Evolutionary conservation across 2,329 filamentous ascomycete genomes (phyloP).

Genomic region (Lecanosticta acicola): DNA sequence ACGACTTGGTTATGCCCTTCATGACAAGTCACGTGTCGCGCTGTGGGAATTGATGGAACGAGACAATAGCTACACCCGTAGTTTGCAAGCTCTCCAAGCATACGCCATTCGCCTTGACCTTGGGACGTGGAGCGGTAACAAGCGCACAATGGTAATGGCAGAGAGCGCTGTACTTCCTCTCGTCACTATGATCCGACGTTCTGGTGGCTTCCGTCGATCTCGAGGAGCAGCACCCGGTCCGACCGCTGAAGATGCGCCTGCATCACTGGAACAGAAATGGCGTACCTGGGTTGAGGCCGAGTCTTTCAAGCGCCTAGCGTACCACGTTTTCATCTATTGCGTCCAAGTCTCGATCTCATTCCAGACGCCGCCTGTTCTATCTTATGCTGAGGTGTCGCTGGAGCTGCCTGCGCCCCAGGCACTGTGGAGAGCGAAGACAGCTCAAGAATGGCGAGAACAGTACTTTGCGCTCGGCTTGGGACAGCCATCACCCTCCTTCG

Average conservation of each 20-base stretch:
- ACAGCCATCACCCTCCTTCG: constrained; percentile 11
- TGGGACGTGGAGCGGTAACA: constrained; percentile 20
- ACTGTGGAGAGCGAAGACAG: constrained; percentile 13
- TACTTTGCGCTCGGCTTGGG: constrained; percentile 11
- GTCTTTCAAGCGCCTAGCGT: constrained; percentile 17
- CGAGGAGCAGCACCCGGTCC: constrained; percentile 7
- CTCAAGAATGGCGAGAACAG: constrained; percentile 19
- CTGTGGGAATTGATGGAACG: constrained; percentile 15
- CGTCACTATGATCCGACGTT: constrained; percentile 18
- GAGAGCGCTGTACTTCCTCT: constrained; percentile 12
- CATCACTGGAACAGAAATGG: constrained; percentile 15
- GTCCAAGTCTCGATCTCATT: constrained; percentile 16
- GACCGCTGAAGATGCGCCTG: constrained; percentile 8
- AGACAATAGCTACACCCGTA: constrained; percentile 16
- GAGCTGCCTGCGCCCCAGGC: constrained; percentile 16
- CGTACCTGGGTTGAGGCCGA: constrained; percentile 17
- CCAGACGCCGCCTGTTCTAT: constrained; percentile 17
- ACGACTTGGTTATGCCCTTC: constrained; percentile 17
- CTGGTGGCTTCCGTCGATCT: constrained; percentile 15
- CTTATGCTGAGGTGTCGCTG: constrained; percentile 17
- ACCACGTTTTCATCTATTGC: constrained; percentile 17
- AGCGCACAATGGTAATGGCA: constrained; percentile 18
- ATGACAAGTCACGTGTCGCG: constrained; percentile 16
- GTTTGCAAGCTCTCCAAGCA: constrained; percentile 15
- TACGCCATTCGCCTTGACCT: constrained; percentile 16